Evolutionary conservation across 2,329 filamentous ascomycete species (phyloP).

Genomic region (Pestalotiopsis sp.): DNA sequence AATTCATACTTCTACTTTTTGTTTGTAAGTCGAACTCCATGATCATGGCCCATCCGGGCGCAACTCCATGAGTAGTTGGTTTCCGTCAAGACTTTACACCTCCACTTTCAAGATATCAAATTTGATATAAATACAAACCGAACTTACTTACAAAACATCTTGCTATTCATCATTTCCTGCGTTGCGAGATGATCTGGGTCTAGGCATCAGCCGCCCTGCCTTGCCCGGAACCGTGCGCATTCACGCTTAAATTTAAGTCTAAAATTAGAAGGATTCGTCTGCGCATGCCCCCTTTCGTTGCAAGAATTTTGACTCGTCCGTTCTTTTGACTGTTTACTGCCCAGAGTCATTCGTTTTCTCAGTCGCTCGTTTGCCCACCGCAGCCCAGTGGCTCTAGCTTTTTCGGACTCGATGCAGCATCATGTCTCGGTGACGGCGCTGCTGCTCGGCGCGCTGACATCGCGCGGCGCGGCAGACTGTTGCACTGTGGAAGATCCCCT

Average conservation of each 20-base stretch:
- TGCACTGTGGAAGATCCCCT: constrained; percentile 11
- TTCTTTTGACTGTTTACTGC: background rate
- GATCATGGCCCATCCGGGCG: too few relatives aligned
- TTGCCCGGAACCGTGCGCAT: background rate
- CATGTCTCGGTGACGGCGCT: background rate
- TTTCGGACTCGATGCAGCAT: background rate
- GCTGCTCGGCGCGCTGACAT: constrained; percentile 2
- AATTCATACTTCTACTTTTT: too few relatives aligned
- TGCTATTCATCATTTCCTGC: too few relatives aligned
- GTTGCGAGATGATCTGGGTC: too few relatives aligned
- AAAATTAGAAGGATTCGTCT: constrained; percentile 3
- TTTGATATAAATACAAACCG: too few relatives aligned
- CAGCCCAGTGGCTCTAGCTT: background rate
- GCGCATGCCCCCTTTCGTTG: background rate
- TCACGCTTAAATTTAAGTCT: constrained; percentile 21
- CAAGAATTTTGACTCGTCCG: background rate
- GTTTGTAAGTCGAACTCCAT: too few relatives aligned
- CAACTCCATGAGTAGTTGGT: too few relatives aligned
- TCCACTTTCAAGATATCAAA: too few relatives aligned
- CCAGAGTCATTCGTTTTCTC: background rate
- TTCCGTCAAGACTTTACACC: too few relatives aligned
- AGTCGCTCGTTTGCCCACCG: background rate
- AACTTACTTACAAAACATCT: too few relatives aligned
- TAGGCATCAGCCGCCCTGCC: too few relatives aligned
- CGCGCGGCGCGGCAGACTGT: background rate